A percentile compares a stretch with the other conserved stretches of the same genome.
These are phyloP conservation scores for Cladosporium sp. DNA, from an alignment of 2,329 filamentous ascomycete species.

Conservation along the genomic window DNA sequence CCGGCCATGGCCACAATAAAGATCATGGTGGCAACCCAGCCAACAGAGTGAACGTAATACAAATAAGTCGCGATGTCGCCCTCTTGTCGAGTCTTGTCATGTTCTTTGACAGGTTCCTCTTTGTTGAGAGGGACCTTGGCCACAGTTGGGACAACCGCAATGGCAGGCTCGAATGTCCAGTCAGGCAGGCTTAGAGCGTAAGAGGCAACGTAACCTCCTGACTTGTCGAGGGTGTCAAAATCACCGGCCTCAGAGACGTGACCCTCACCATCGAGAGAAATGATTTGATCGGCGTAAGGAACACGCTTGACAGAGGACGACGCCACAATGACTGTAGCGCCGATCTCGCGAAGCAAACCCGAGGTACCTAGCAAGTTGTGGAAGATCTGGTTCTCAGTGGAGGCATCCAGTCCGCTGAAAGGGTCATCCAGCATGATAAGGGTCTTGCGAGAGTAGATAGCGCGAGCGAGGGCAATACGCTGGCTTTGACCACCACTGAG, in stretches of 20 bases:
- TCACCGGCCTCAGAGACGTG: constrained; percentile 33
- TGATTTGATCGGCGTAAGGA: constrained; percentile 38
- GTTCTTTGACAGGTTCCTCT: constrained; percentile 27
- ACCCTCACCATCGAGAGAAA: constrained; percentile 31
- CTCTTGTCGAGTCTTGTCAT: constrained; percentile 39
- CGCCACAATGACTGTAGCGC: constrained; percentile 38
- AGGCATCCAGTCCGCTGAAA: constrained; percentile 48
- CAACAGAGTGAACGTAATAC: constrained; percentile 16
- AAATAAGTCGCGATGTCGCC: constrained; percentile 37
- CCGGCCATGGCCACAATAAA: constrained; percentile 10
- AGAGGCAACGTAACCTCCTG: constrained; percentile 15
- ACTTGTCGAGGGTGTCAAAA: constrained; percentile 24
- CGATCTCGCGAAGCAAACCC: constrained; percentile 40
- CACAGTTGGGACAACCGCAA: neutral
- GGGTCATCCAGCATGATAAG: constrained; percentile 50
- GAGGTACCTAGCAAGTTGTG: constrained; percentile 42
- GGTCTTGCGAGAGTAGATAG: constrained; percentile 47
- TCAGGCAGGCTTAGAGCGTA: constrained; percentile 1
- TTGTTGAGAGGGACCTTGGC: neutral
- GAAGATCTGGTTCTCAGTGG: constrained; percentile 48
- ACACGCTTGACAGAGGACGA: constrained; percentile 34
- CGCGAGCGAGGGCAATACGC: constrained; percentile 46
- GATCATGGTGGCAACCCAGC: constrained; percentile 8
- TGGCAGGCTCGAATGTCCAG: constrained; percentile 1
- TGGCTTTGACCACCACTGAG: constrained; percentile 53